Evolutionary conservation across 2,329 filamentous ascomycete genomes (phyloP), one percentile per base, ranked within the genome.

Genomic region (Falciphora oryzae): DNA sequence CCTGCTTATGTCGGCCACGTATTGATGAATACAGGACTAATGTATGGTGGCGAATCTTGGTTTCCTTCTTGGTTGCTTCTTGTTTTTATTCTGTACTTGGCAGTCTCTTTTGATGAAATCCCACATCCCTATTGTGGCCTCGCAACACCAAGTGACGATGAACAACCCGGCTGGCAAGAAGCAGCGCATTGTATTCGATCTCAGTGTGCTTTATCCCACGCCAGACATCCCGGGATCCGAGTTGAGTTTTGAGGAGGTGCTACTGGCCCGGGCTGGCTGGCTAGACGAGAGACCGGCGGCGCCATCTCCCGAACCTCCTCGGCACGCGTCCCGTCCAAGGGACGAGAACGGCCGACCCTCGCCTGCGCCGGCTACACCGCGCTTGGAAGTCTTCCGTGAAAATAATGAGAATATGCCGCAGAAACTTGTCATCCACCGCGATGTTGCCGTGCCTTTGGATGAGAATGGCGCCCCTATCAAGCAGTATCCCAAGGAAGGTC

Each of bases 21-120:
- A 86, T 95, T 95, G 92, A 95, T 93, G 83, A 88, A 85, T 83
- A 85, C 86, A 97, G 93, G 93, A 97, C 93, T 97, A 97, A 97
- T 94, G 83, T 74, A 75, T 86, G 68, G 69, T 35, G 60, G 64
- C 70, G 66, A 79, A 75, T 75, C 72, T 78, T 11, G 38, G 79
- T 78, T 75, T 83, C 77, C 84, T 86, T 83, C 29, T 64, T 57
- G 57, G 59, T 35, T 57, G 57, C 57, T 50, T 32, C 27, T 77
- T 74, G 76, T 4, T 22, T 22, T 25, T 10, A 18, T 10, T 53
- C 70, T 77, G 72, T 78, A 74, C n/a, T 78, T 73, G 75, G 73
- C 81, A 88, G 85, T 85, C 81, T 77, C 73, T 81, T 76, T 38
- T 63, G 32, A 78, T 82, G 73, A 79, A 81, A 74, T 80, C 81